Conservation (phyloP, 352 stramenopile genomes). For the Globisporangium middletonii region DNA sequence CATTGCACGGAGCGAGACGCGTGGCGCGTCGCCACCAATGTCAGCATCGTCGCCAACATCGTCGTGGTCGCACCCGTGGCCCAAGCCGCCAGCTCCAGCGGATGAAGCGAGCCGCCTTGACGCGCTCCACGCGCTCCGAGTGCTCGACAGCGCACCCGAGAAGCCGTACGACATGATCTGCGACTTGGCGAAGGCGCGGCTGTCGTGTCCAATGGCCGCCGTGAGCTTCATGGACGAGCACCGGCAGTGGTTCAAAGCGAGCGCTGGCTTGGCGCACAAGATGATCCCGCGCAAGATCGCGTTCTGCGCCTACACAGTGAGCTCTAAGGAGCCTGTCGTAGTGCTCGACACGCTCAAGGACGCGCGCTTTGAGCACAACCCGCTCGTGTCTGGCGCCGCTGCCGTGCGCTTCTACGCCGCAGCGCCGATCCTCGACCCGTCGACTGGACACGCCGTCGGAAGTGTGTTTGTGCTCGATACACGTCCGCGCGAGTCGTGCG, state of each 20-base stretch:
- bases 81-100: constrained; percentile 44
- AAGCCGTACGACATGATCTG: constrained; percentile 77
- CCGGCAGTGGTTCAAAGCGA: constrained; percentile 78
- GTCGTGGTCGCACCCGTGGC: constrained; percentile 71
- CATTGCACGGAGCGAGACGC: constrained; percentile 15
- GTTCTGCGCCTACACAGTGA: constrained; percentile 71
- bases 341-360: constrained; percentile 89
- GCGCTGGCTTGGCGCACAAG: constrained; percentile 60
- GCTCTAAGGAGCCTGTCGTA: constrained; percentile 52
- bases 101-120: constrained; percentile 53
- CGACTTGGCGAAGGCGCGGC: constrained; percentile 55
- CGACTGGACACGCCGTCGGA: constrained; percentile 51
- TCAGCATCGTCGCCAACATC: constrained; percentile 8
- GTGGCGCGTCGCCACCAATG: background rate
- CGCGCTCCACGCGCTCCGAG: constrained; percentile 37
- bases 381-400: constrained; percentile 83
- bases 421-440: constrained; percentile 59
- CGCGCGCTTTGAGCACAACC: constrained; percentile 82
- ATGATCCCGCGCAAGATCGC: constrained; percentile 74
- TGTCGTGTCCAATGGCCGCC: constrained; percentile 68
- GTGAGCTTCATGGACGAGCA: constrained; percentile 79
- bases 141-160: constrained; percentile 58
- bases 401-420: constrained; percentile 94
- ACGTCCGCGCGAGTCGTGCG: constrained; percentile 57
- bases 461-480: constrained; percentile 84